Conservation (phyloP, 192 early-diverging fungal species). For the Coemansia sp. region DNA sequence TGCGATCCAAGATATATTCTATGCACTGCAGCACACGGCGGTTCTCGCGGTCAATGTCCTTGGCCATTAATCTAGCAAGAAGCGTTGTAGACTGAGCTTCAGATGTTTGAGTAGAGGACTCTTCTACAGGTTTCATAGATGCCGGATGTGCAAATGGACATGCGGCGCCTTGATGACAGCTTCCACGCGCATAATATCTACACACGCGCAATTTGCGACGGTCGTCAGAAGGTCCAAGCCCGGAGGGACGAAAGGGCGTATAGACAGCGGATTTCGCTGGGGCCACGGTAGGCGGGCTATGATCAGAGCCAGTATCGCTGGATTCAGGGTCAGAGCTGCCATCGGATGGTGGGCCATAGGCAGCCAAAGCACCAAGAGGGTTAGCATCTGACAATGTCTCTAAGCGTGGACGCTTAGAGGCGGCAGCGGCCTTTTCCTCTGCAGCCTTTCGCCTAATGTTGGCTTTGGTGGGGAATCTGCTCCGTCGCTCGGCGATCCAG, state of each 20-base stretch:
- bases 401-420: constrained; percentile 19
- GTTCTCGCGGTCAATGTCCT: constrained; percentile 54
- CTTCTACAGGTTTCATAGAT: neutral
- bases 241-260: constrained; percentile 26
- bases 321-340: neutral
- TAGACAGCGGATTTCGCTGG: constrained; percentile 14
- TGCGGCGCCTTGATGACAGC: constrained; percentile 19
- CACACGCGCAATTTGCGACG: constrained; percentile 38
- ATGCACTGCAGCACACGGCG: constrained; percentile 43
- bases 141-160: constrained; percentile 41
- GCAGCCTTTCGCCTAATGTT: constrained; percentile 63
- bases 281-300: constrained; percentile 14
- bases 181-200: constrained; percentile 29
- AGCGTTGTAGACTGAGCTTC: constrained; percentile 2
- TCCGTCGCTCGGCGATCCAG: constrained; percentile 84
- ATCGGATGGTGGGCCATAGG: constrained; percentile 16
- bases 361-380: constrained; percentile 21
- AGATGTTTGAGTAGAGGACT: neutral
- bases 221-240: constrained; percentile 30
- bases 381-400: neutral
- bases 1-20: constrained; percentile 27
- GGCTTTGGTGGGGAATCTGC: constrained; percentile 70
- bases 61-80: constrained; percentile 43
- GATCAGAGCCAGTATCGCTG: neutral
- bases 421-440: neutral